A percentile compares a stretch with the other conserved stretches of the same genome.
Evolutionary conservation across 352 stramenopile genomes (phyloP).

Genomic region (Nothophytophthora sp.): DNA sequence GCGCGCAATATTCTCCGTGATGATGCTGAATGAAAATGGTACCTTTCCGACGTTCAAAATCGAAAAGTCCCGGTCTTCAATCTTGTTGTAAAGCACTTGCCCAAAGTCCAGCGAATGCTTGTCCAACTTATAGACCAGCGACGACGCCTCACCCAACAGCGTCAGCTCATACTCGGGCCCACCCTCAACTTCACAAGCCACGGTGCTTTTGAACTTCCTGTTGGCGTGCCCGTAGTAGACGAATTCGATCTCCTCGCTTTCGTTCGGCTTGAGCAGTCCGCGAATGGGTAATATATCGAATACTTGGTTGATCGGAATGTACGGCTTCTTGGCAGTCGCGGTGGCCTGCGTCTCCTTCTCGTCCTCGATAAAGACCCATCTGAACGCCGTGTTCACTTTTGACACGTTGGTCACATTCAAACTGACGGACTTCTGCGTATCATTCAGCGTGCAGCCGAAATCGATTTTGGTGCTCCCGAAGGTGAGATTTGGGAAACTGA

Average conservation of each 20-base stretch:
- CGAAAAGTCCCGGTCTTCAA: slow-evolving; percentile 90
- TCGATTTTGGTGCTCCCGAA: slow-evolving; percentile 92
- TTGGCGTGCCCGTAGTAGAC: slow-evolving; percentile 94
- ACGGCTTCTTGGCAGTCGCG: slow-evolving; percentile 75
- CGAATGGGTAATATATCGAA: slow-evolving; percentile 96
- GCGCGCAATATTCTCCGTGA: slow-evolving; percentile 35
- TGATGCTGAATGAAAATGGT: slow-evolving; percentile 84
- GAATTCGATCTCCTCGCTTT: slow-evolving; percentile 93
- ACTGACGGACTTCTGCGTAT: slow-evolving; percentile 91
- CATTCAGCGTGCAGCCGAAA: slow-evolving; percentile 95
- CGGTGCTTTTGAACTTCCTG: slow-evolving; percentile 86
- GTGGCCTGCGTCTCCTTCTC: slow-evolving; percentile 63
- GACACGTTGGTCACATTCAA: slow-evolving; percentile 91
- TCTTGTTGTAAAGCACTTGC: slow-evolving; percentile 92
- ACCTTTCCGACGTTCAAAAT: slow-evolving; percentile 95
- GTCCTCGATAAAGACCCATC: slow-evolving; percentile 96
- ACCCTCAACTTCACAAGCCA: slow-evolving; percentile 93
- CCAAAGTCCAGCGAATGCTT: slow-evolving; percentile 93
- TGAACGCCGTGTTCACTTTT: slow-evolving; percentile 87
- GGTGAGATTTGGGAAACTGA: slow-evolving; percentile 94
- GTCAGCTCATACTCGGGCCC: slow-evolving; percentile 93
- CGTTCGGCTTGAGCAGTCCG: slow-evolving; percentile 78
- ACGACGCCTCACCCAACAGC: slow-evolving; percentile 90
- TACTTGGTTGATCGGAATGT: slow-evolving; percentile 92
- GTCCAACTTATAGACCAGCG: slow-evolving; percentile 92